Conservation (phyloP, 1,284 basidiomycete species). For the Moesziomyces parantarcticus region DNA sequence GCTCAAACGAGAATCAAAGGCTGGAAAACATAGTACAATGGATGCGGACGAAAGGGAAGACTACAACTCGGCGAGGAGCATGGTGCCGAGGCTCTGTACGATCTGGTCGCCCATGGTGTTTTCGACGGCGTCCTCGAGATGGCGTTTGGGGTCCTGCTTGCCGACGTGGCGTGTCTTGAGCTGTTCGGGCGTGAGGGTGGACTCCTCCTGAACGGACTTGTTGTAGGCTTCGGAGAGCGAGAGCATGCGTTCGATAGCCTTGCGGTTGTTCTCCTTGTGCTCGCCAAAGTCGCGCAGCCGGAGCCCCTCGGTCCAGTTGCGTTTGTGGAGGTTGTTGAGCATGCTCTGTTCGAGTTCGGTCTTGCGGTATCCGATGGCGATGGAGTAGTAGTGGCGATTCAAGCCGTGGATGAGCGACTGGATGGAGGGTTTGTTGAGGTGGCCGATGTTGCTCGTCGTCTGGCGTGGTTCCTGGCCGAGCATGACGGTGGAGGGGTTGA, state of each 20-base stretch:
- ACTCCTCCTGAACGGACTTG: conserved; percentile 67
- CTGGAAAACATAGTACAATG: neutral
- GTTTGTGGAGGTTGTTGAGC: conserved; percentile 67
- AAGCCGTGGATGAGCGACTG: conserved; percentile 73
- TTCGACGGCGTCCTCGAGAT: conserved; percentile 66
- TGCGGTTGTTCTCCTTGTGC: conserved; percentile 65
- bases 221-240: conserved; percentile 65
- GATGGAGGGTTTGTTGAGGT: conserved; percentile 98
- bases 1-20: neutral
- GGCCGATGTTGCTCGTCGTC: conserved; percentile 97
- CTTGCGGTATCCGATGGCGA: conserved; percentile 67
- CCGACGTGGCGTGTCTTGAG: conserved; percentile 67
- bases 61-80: conserved; percentile 54
- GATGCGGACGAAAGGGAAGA: neutral
- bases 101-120: conserved; percentile 67
- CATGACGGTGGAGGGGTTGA: conserved; percentile 69
- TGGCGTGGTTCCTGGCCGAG: conserved; percentile 91
- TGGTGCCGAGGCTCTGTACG: conserved; percentile 65
- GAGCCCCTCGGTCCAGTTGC: conserved; percentile 66
- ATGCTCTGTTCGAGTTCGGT: conserved; percentile 68
- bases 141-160: conserved; percentile 67
- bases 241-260: conserved; percentile 65
- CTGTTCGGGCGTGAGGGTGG: conserved; percentile 61
- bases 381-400: conserved; percentile 68
- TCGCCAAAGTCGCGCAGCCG: conserved; percentile 64